Evolutionary conservation across 2,329 filamentous ascomycete genomes (phyloP), one percentile per base, ranked within the genome.

Genomic region (Exophiala sideris): DNA sequence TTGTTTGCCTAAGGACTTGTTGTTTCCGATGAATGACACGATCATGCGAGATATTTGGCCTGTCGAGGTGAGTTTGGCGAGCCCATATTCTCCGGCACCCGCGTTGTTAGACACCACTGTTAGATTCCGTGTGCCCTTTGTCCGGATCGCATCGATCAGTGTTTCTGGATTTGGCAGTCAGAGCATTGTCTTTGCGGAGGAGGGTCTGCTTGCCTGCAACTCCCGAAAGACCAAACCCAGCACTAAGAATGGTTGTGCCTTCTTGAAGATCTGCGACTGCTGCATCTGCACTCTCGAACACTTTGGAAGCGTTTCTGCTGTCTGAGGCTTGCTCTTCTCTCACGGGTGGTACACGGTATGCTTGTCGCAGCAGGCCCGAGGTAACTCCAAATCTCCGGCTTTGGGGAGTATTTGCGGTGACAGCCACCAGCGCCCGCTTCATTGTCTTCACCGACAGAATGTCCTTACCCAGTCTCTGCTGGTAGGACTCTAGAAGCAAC

Each of bases 1-100:
- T 85, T 92, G 94, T 69, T 80, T 79, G 77, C 96, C 91, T 57
- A 96, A 89, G 5, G 87, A 88, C 78, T 95, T 91, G 71, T 91
- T 92, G 60, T 86, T 84, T 7, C 88, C 88, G 11, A 92, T 79
- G 60, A 87, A 91, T 5, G 86, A 89, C 18, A 89, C 77, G 57
- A 91, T 83, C 69, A 91, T 81, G 56, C 86, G 84, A 56, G 82
- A 78, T 34, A 92, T 78, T 64, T 90, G 87, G 10, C 87, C 87
- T 0, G 82, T 81, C 52, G 84, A 79, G 0, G 87, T 81, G 20
- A 91, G 78, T n/a, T 83, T 79, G 1, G 87, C 84, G 10, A 92
- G 74, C 1, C 88, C 88, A 5, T 84, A 80, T 47, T 80, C 82
- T 20, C 84, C 82, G 29, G 84, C 78, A 16, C 88, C 88, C 5